Conservation (phyloP, 2,329 filamentous ascomycete genomes). For the Xylariaceae sp. region DNA sequence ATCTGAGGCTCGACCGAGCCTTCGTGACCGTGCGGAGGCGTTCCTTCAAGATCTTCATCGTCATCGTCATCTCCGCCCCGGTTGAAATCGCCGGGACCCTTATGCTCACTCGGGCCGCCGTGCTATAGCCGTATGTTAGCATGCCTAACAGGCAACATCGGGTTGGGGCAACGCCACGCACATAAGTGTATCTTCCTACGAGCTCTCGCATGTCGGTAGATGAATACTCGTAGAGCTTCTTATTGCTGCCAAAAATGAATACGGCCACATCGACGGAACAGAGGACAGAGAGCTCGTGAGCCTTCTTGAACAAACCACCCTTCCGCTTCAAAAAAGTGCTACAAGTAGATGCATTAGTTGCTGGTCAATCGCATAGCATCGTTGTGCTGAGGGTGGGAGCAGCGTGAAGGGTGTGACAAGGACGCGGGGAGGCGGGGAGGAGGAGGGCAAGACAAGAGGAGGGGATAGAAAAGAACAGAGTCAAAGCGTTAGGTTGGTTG, state of each 20-base stretch:
- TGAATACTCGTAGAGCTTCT: constrained; percentile 98
- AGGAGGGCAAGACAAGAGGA: background rate
- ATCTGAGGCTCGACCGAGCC: constrained; percentile 49
- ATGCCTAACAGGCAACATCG: constrained; percentile 1
- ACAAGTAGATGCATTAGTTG: constrained; percentile 22
- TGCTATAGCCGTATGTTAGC: constrained; percentile 54
- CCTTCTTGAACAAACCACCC: constrained; percentile 98
- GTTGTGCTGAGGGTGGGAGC: background rate
- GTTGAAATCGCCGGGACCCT: constrained; percentile 87
- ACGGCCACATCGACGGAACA: constrained; percentile 98
- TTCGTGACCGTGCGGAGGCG: constrained; percentile 63
- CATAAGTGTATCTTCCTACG: constrained; percentile 82
- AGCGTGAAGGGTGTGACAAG: background rate
- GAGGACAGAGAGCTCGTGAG: constrained; percentile 93
- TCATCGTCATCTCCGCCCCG: constrained; percentile 83
- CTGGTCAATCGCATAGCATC: background rate
- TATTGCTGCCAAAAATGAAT: constrained; percentile 97
- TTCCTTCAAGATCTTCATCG: constrained; percentile 69
- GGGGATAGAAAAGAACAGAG: constrained; percentile 1
- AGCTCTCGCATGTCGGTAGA: constrained; percentile 90
- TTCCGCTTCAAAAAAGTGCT: constrained; percentile 99
- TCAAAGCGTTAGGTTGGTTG: constrained; percentile 35
- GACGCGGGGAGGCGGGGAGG: background rate
- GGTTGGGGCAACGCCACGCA: constrained; percentile 46
- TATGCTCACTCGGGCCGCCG: constrained; percentile 89